These are phyloP conservation scores for Cajanus cajan DNA, from an alignment of 306 rosid species.

Conservation along the genomic window DNA sequence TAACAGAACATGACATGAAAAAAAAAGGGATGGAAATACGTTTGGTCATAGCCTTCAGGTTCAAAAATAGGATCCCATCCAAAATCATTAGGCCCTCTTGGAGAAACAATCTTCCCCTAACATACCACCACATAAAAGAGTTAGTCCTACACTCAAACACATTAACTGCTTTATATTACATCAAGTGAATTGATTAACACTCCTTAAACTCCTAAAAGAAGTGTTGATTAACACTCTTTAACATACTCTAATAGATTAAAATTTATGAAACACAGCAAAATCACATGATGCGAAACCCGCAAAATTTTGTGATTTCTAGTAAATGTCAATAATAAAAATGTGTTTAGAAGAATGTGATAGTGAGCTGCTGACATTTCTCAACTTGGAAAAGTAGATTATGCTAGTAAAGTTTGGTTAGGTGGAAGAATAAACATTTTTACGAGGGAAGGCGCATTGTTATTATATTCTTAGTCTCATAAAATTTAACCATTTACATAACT, in stretches of 20 bases:
- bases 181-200: background rate
- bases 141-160: background rate
- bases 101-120: constrained; percentile 82
- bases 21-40: constrained; percentile 43
- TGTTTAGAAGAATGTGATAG: no score
- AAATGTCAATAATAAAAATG: no score
- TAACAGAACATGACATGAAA: constrained; percentile 12
- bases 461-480: background rate
- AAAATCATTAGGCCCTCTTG: constrained; percentile 90
- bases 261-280: background rate
- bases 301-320: background rate
- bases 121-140: constrained; percentile 22
- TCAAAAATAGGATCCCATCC: constrained; percentile 98
- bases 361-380: background rate
- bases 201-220: background rate
- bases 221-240: no score
- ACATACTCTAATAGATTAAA: background rate
- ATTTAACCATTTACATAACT: background rate
- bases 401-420: background rate
- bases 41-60: constrained; percentile 82
- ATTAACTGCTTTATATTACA: constrained; percentile 1
- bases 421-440: background rate
- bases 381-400: background rate
- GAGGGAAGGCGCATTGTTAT: background rate
- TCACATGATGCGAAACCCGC: background rate